Percentiles rank a stretch among this genome's conserved stretches.
phyloP scores from a whole-genome alignment of 495 filamentous ascomycete genomes.

The Aspergillus ostianus region DNA sequence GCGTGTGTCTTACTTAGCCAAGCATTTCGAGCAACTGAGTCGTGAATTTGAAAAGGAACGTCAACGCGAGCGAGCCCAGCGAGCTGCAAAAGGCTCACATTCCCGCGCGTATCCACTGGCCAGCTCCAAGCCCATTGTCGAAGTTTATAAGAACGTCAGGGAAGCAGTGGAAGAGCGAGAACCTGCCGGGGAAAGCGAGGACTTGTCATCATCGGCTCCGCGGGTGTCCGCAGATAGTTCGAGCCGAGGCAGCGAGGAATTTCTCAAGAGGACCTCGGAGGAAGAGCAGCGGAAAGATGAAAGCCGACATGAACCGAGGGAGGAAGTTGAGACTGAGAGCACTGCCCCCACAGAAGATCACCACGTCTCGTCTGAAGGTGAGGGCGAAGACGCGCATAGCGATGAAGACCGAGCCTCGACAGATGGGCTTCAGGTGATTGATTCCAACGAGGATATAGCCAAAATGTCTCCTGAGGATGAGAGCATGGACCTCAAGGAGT shows the following conservation, averaged over 20 bases:
- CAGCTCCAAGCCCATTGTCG: constrained; percentile 92
- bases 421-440: constrained; percentile 66
- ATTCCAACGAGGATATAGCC: constrained; percentile 61
- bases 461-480: constrained; percentile 59
- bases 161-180: constrained; percentile 87
- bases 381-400: constrained; percentile 59
- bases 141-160: constrained; percentile 88
- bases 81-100: constrained; percentile 76
- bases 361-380: constrained; percentile 62
- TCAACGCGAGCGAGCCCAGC: constrained; percentile 75
- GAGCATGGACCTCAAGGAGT: constrained; percentile 61
- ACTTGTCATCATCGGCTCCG: constrained; percentile 29
- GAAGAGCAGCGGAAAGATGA: constrained; percentile 21
- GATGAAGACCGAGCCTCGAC: constrained; percentile 64
- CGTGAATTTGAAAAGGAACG: constrained; percentile 96
- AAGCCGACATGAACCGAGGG: constrained; percentile 26
- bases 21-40: constrained; percentile 94
- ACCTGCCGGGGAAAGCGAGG: constrained; percentile 65
- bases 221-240: constrained; percentile 28
- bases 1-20: constrained; percentile 82
- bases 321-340: constrained; percentile 51
- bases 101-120: constrained; percentile 83
- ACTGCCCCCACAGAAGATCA: constrained; percentile 50
- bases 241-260: constrained; percentile 30
- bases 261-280: constrained; percentile 20